Evolutionary conservation across 805 yeast species (phyloP).

Genomic region (Saccharomycopsis guyanensis): DNA sequence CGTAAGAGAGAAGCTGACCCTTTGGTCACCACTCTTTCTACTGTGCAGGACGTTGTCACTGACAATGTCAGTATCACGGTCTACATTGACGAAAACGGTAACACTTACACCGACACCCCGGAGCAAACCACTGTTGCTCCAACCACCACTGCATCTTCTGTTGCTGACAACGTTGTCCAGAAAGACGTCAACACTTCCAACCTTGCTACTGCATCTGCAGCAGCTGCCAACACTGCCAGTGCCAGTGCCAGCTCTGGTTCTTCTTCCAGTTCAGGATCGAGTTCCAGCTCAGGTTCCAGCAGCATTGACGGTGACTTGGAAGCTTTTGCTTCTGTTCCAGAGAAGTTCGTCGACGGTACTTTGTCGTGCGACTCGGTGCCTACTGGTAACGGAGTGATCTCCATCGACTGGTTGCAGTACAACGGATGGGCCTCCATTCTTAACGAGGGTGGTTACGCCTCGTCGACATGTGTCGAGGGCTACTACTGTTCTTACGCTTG

Average conservation of each 20-base stretch:
- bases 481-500: conserved; percentile 96
- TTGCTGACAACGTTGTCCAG: conserved; percentile 19
- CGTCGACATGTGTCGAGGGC: conserved; percentile 78
- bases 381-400: conserved; percentile 74
- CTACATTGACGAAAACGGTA: conserved; percentile 12
- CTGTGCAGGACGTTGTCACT: conserved; percentile 14
- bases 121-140: background rate
- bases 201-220: conserved; percentile 7
- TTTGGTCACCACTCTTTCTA: conserved; percentile 1
- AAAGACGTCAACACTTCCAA: conserved; percentile 14
- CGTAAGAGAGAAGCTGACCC: conserved; percentile 10
- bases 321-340: conserved; percentile 41
- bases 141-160: conserved; percentile 1
- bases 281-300: conserved; percentile 29
- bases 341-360: conserved; percentile 61
- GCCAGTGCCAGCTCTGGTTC: conserved; percentile 27
- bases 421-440: conserved; percentile 79
- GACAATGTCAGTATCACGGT: conserved; percentile 16
- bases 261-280: conserved; percentile 19
- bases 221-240: conserved; percentile 28
- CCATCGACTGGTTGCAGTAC: conserved; percentile 60
- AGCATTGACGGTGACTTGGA: conserved; percentile 45
- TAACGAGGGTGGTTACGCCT: conserved; percentile 51
- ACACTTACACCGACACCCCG: conserved; percentile 1
- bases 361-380: conserved; percentile 63